Conservation (phyloP, 495 filamentous ascomycete species). For the Trypethelium eluteriae region DNA sequence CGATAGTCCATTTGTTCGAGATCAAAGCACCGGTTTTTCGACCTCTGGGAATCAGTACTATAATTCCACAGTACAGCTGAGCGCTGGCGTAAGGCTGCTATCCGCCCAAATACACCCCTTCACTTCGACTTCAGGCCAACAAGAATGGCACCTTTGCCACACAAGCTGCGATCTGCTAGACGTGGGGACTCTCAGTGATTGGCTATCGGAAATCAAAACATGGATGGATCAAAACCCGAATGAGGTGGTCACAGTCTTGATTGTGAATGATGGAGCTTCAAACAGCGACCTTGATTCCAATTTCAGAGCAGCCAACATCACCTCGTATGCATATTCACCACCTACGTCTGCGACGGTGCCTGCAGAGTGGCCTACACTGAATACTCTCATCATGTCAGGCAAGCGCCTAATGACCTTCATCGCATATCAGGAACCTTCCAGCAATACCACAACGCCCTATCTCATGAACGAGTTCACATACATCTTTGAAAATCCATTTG, state of each 20-base stretch:
- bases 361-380: constrained; percentile 33
- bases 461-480: constrained; percentile 37
- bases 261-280: constrained; percentile 32
- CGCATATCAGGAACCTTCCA: constrained; percentile 20
- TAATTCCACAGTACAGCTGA: constrained; percentile 33
- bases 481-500: constrained; percentile 38
- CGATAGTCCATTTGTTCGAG: constrained; percentile 52
- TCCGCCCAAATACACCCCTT: constrained; percentile 32
- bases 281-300: constrained; percentile 20
- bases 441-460: constrained; percentile 28
- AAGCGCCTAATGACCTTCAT: constrained; percentile 36
- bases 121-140: constrained; percentile 16
- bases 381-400: constrained; percentile 29
- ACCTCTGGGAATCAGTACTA: constrained; percentile 36
- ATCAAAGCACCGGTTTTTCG: constrained; percentile 37
- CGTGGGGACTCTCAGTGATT: constrained; percentile 29
- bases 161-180: constrained; percentile 32
- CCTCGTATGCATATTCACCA: constrained; percentile 28
- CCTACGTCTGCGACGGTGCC: constrained; percentile 15
- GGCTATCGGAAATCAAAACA: constrained; percentile 30
- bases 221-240: constrained; percentile 36
- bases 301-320: constrained; percentile 31
- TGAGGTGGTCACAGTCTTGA: constrained; percentile 37
- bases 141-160: constrained; percentile 36
- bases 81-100: constrained; percentile 35